phyloP scores from a whole-genome alignment of 768 basidiomycete genomes.

The Rhodocollybia butyracea region DNA sequence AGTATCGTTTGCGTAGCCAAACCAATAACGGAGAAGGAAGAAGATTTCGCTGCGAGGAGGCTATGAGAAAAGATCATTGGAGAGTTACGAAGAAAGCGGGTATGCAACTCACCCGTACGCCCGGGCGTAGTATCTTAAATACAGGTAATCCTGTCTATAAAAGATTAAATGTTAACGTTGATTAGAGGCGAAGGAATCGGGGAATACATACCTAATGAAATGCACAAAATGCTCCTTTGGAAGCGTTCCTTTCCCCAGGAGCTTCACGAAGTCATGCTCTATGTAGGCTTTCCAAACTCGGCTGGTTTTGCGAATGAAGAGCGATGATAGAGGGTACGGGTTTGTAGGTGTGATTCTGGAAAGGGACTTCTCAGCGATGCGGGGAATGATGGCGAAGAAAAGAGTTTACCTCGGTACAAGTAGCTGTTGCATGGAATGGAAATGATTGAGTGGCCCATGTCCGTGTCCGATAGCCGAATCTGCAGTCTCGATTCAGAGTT shows the following conservation, averaged over 20 bases:
- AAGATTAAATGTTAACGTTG: not conserved
- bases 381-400: not conserved
- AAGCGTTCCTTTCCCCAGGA: slow-evolving; percentile 72
- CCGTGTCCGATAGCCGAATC: slow-evolving; percentile 63
- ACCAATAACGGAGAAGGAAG: slow-evolving; percentile 57
- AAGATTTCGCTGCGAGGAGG: slow-evolving; percentile 76
- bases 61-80: slow-evolving; percentile 29
- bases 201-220: slow-evolving; percentile 75
- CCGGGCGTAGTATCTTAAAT: slow-evolving; percentile 80
- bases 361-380: not conserved
- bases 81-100: not conserved
- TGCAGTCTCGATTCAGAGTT: slow-evolving; percentile 71
- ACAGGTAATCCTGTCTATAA: slow-evolving; percentile 75
- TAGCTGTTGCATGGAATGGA: slow-evolving; percentile 52
- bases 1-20: slow-evolving; percentile 62
- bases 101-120: slow-evolving; percentile 62
- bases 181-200: not conserved
- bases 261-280: slow-evolving; percentile 79
- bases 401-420: slow-evolving; percentile 45
- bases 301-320: slow-evolving; percentile 57
- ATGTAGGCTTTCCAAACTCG: slow-evolving; percentile 71
- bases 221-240: slow-evolving; percentile 66
- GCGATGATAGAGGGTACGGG: slow-evolving; percentile 65
- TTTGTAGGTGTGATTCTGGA: slow-evolving; percentile 53
- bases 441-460: slow-evolving; percentile 84